Conservation (phyloP, 345 rosid species). For the Citrus unshiu region DNA sequence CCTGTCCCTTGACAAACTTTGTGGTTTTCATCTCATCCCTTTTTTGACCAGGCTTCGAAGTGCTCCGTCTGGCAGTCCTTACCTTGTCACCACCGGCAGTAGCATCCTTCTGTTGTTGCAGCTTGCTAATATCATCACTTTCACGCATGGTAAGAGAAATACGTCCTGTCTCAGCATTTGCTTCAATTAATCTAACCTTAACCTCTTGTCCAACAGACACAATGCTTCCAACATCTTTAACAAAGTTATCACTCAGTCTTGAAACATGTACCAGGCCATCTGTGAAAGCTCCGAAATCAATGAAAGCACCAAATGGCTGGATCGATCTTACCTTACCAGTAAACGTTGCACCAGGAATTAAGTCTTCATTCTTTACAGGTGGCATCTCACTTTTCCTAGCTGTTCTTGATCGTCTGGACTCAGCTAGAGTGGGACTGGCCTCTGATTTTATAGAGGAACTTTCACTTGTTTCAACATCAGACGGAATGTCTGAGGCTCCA, state of each 20-base stretch:
- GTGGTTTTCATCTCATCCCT: conserved; percentile 44
- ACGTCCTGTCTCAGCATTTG: conserved; percentile 62
- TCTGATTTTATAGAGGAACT: conserved; percentile 29
- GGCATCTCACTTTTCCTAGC: conserved; percentile 83
- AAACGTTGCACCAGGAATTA: conserved; percentile 69
- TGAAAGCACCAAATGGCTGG: conserved; percentile 93
- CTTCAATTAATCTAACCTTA: conserved; percentile 77
- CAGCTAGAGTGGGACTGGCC: conserved; percentile 30
- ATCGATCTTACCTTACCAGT: conserved; percentile 86
- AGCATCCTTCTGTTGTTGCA: conserved; percentile 38
- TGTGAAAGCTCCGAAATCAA: conserved; percentile 86
- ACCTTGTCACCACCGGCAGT: conserved; percentile 45
- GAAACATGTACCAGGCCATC: conserved; percentile 94
- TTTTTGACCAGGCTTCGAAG: conserved; percentile 47
- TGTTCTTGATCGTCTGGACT: conserved; percentile 43
- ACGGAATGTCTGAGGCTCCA: conserved; percentile 30
- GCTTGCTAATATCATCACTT: conserved; percentile 49
- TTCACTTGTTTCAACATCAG: conserved; percentile 31
- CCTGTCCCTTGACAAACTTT: conserved; percentile 75
- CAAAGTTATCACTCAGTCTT: conserved; percentile 67
- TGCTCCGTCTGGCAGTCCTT: conserved; percentile 47
- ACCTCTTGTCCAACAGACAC: conserved; percentile 91
- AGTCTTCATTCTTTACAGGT: conserved; percentile 72
- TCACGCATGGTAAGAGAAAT: conserved; percentile 84
- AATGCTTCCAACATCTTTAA: conserved; percentile 73